Conservation (phyloP, 305 asterid genomes). For the Stenogyne calaminthoides region DNA sequence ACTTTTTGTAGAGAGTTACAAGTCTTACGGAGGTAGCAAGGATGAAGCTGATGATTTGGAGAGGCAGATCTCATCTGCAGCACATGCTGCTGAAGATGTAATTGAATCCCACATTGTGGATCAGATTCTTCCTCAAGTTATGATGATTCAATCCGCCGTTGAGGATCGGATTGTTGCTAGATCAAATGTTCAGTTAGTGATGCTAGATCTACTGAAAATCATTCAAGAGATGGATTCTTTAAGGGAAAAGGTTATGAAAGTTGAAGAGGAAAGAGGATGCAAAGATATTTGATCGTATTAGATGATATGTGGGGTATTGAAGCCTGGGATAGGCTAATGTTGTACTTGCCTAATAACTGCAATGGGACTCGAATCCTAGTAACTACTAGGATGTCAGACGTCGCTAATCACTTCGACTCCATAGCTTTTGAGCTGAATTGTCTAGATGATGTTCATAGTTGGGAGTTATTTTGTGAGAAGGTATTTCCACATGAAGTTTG, state of each 20-base stretch:
- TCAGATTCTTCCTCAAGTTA: neutral
- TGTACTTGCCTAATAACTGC: neutral
- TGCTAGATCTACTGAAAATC: no score
- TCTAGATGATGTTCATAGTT: neutral
- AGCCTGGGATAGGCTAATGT: neutral
- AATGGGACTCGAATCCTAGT: neutral
- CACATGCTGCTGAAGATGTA: neutral
- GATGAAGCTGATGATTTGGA: neutral
- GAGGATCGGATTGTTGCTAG: neutral
- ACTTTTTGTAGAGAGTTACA: neutral
- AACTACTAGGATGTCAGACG: neutral
- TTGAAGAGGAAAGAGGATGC: no score
- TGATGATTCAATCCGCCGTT: neutral
- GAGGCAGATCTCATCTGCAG: neutral
- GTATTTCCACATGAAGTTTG: neutral
- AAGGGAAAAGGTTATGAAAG: neutral
- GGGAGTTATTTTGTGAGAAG: neutral
- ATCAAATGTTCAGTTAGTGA: neutral
- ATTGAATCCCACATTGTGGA: neutral
- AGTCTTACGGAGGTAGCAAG: neutral
- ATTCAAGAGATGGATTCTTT: neutral
- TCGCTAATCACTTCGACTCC: neutral
- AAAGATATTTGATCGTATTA: neutral
- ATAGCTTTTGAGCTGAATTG: neutral
- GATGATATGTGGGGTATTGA: neutral